phyloP scores from a whole-genome alignment of 208 protist genomes.

The Strigomonas culicis region DNA sequence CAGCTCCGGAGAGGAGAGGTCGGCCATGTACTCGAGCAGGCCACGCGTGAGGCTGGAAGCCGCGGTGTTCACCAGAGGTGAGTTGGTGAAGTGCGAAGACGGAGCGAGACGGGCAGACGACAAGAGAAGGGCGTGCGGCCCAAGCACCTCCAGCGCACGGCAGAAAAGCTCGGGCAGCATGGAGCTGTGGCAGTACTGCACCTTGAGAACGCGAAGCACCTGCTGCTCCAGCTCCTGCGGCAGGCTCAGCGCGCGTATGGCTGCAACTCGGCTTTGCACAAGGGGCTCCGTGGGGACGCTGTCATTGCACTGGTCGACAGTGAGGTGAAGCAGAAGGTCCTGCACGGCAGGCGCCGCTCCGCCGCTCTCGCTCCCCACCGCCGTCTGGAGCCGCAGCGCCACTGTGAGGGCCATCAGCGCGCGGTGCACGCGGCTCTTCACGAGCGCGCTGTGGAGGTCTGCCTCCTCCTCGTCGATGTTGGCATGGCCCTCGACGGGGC shows the following conservation, averaged over 20 bases:
- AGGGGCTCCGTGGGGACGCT: constrained; percentile 22
- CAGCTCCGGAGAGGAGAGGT: background rate
- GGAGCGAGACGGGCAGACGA: background rate
- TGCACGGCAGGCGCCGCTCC: constrained; percentile 2
- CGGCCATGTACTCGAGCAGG: background rate
- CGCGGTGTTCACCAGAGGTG: constrained; percentile 25
- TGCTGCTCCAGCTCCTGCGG: constrained; percentile 19
- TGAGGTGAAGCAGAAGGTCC: constrained; percentile 62
- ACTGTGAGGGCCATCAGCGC: background rate
- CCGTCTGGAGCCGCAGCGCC: constrained; percentile 5
- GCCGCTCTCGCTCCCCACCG: background rate
- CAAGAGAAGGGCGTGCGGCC: constrained; percentile 42
- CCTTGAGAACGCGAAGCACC: constrained; percentile 17
- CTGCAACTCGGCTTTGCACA: background rate
- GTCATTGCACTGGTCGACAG: constrained; percentile 76
- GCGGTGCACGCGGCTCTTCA: background rate
- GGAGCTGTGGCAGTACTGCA: constrained; percentile 14
- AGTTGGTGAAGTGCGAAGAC: background rate
- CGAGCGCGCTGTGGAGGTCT: background rate
- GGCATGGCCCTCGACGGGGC: background rate
- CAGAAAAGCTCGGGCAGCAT: constrained; percentile 45
- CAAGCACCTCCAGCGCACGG: constrained; percentile 37
- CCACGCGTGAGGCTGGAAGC: background rate
- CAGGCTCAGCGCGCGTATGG: background rate
- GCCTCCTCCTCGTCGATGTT: background rate